Evolutionary conservation across 257 asterid species (phyloP).

Genomic region (Gentiana macrophylla): DNA sequence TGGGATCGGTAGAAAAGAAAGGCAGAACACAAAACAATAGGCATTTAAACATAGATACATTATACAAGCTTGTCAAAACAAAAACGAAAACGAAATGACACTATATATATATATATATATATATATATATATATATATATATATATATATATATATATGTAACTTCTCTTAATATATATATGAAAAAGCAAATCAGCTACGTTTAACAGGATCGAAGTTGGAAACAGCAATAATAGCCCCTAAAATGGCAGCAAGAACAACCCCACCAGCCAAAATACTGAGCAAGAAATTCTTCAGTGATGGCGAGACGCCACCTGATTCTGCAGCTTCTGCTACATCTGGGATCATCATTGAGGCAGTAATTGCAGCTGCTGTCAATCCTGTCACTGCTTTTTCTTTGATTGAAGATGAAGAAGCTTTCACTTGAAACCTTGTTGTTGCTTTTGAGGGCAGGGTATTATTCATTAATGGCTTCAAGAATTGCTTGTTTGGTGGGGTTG

Average conservation of each 20-base stretch:
- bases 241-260: slow-evolving; percentile 44
- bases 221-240: slow-evolving; percentile 67
- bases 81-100: too few species aligned
- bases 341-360: slow-evolving; percentile 67
- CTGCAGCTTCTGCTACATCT: slow-evolving; percentile 73
- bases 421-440: slow-evolving; percentile 36
- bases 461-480: slow-evolving; percentile 26
- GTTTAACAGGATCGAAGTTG: slow-evolving; percentile 84
- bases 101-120: too few species aligned
- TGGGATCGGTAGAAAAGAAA: too few species aligned
- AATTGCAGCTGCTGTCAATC: slow-evolving; percentile 71
- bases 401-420: slow-evolving; percentile 35
- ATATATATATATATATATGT: too few species aligned
- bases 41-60: too few species aligned
- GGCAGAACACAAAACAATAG: too few species aligned
- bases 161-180: too few species aligned
- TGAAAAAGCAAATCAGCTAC: slow-evolving; percentile 28
- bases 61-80: too few species aligned
- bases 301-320: slow-evolving; percentile 33
- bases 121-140: too few species aligned
- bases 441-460: slow-evolving; percentile 23
- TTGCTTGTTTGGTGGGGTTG: slow-evolving; percentile 32
- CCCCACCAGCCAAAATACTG: slow-evolving; percentile 78
- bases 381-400: slow-evolving; percentile 68
- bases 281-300: slow-evolving; percentile 82